Base-by-base conservation (phyloP, 2,329 filamentous ascomycete genomes). In the Fusarium liriodendri region DNA sequence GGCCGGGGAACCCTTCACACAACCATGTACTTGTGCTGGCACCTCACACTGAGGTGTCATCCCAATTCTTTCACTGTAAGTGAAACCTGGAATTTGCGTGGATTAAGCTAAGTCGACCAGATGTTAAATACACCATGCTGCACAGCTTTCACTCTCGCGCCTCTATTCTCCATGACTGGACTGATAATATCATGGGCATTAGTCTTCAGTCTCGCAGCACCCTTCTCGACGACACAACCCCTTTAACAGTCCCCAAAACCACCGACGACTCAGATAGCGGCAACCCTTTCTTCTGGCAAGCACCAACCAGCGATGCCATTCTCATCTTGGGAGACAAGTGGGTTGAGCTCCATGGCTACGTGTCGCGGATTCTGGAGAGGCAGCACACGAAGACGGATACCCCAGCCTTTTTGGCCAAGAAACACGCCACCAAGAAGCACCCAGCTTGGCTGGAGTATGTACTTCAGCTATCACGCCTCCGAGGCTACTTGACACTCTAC, bases 261-360 rank as follows among this genome's bases (percentile, higher is more conserved):
- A 20, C 61, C 9, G 54, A 54, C 16, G 35, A 40, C 20, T 65
- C 60, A 32, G 73, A 50, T 57, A 76, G 64, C 76, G 82, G 6
- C 59, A 88, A 89, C 0, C 87, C 93, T 0, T 97, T 97, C 78
- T 85, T 97, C 10, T 98, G 95, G 92, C 93, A 98, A 82, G 90
- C 92, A 3, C 95, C 96, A 6, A 93, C 91, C 73, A 94, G 92
- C 78, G 93, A 97, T 72, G 95, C 96, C 1, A 90, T 92, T 13
- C 86, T 99, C 11, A 92, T 96, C 80, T 91, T 97, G 65, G 95
- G 95, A 50, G 90, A 95, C 57, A 95, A 93, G 79, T 99, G 97
- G 97, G 85, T 89, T 14, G 94, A 97, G 76, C 88, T 98, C 11
- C 95, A 98, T 80, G 89, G 91, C 13, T 97, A 97, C 76, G 88